Percentiles rank a stretch among this genome's conserved stretches.
Evolutionary conservation across 352 stramenopile genomes (phyloP).

Genomic region (Phytophthora fragariaefolia): DNA sequence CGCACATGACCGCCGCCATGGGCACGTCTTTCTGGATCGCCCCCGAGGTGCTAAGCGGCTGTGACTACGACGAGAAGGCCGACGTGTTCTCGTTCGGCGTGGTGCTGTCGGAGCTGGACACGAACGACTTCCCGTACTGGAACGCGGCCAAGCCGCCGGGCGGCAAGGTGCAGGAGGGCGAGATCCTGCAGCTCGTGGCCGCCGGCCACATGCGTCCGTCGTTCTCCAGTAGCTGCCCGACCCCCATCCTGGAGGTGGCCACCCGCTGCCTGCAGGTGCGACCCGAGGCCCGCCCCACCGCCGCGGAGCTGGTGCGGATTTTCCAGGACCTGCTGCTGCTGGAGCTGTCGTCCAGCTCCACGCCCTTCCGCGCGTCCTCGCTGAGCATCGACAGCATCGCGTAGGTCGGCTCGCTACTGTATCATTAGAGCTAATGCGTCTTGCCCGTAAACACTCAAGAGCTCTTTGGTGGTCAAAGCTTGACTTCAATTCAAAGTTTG

Average conservation of each 20-base stretch:
- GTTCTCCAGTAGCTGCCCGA: slow-evolving; percentile 39
- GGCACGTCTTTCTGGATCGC: slow-evolving; percentile 49
- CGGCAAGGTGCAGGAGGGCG: slow-evolving; percentile 35
- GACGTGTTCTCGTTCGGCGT: slow-evolving; percentile 50
- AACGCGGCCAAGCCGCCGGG: slow-evolving; percentile 26
- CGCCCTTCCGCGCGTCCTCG: slow-evolving; percentile 14
- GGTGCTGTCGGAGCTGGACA: slow-evolving; percentile 56
- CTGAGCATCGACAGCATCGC: slow-evolving; percentile 23
- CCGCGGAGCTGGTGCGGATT: slow-evolving; percentile 30
- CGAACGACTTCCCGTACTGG: slow-evolving; percentile 46
- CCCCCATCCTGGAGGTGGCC: slow-evolving; percentile 40
- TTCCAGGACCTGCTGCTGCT: slow-evolving; percentile 18
- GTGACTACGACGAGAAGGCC: slow-evolving; percentile 47
- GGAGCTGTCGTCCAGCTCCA: slow-evolving; percentile 10
- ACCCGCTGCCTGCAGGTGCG: slow-evolving; percentile 38
- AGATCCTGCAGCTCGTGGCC: slow-evolving; percentile 44
- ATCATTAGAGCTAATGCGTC: too few relatives aligned
- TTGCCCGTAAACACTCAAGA: background rate
- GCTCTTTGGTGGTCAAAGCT: background rate
- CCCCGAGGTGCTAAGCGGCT: slow-evolving; percentile 38
- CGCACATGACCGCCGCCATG: slow-evolving; percentile 42
- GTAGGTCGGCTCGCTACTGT: too few relatives aligned
- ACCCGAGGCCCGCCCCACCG: slow-evolving; percentile 38
- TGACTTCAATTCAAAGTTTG: too few relatives aligned
- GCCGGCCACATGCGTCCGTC: slow-evolving; percentile 35